Evolutionary conservation across 495 filamentous ascomycete genomes (phyloP), one percentile per base, ranked within the genome.

Genomic region (Penicillium ochrochloron): DNA sequence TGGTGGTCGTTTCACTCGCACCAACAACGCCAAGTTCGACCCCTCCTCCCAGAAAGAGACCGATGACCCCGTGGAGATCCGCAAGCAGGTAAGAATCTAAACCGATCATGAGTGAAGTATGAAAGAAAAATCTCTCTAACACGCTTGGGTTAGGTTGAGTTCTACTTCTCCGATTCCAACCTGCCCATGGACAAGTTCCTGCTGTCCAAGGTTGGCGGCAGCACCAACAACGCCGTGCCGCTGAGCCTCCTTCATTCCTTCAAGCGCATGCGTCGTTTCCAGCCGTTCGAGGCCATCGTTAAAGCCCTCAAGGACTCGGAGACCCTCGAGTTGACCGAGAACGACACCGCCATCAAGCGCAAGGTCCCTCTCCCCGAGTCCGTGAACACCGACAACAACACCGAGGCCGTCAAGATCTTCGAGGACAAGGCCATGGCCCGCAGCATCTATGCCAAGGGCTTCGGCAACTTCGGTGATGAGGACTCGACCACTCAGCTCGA

Each of bases 121-220:
- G 60, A 44, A 34, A 3, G 56, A 42, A 44, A 8, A 1, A 57
- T 33, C 35, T 42, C 55, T 37, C 50, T 67, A 42, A 52, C 25
- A 5, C 48, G 1, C 6, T 17, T 29, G 10, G 19, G 35, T 17
- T 70, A 97, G 92, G 93, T 97, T 60, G 94, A 99, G 71, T 99
- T 97, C 74, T 99, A 98, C 80, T 97, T 99, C 77, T 90, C 90
- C 62, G 92, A 97, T 74, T 90, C 89, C 67, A 99, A 99, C 73
- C 86, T 98, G 0, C 89, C 89, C 48, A 85, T 84, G 66, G 95
- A 99, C 78, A 90, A 92, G 71, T 94, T 92, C 79, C 84, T 99
- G 41, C 89, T 93, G 79, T 77, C 84, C 61, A 79, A 88, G 71
- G 89, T 92, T 29, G 89, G 88, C 31, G 94, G 93, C 59, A 82